Percentiles rank a stretch among this genome's conserved stretches.
phyloP scores from a whole-genome alignment of 1,284 basidiomycete genomes.

The Bondarzewia mesenterica region DNA sequence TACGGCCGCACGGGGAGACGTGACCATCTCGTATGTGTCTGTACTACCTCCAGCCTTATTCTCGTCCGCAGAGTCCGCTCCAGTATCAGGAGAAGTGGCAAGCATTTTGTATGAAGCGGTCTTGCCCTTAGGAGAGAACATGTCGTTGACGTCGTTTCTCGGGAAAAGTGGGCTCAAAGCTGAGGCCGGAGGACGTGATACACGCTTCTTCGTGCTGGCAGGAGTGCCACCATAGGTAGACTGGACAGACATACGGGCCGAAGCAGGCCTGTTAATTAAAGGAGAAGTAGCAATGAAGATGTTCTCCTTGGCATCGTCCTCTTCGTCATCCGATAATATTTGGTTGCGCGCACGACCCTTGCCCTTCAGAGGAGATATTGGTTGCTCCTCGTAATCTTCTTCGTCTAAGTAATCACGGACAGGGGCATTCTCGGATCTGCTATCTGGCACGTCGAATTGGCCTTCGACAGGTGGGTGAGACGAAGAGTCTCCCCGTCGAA shows the following conservation, averaged over 20 bases:
- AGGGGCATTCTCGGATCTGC: slow-evolving; percentile 2
- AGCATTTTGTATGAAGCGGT: slow-evolving; percentile 1
- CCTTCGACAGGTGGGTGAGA: not conserved
- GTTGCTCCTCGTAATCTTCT: slow-evolving; percentile 8
- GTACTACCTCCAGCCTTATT: not conserved
- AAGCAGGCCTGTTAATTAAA: not conserved
- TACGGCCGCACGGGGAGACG: not conserved
- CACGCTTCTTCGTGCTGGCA: not conserved
- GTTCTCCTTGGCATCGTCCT: slow-evolving; percentile 7
- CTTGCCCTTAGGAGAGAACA: slow-evolving; percentile 9
- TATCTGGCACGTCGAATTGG: too few relatives aligned
- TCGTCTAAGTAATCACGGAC: slow-evolving; percentile 6
- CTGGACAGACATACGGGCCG: not conserved
- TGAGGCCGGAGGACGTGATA: not conserved
- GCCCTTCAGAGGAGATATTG: slow-evolving; percentile 5
- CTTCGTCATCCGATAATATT: slow-evolving; percentile 12
- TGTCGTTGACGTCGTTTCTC: slow-evolving; percentile 1
- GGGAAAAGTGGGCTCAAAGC: not conserved
- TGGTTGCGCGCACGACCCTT: slow-evolving; percentile 9
- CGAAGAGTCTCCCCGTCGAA: too few relatives aligned
- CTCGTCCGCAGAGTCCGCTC: slow-evolving; percentile 6
- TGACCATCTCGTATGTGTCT: not conserved
- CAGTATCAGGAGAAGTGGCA: not conserved
- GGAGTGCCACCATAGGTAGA: not conserved
- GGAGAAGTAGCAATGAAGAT: not conserved